Evolutionary conservation across 306 rosid species (phyloP).

Genomic region (Albizia julibrissin): DNA sequence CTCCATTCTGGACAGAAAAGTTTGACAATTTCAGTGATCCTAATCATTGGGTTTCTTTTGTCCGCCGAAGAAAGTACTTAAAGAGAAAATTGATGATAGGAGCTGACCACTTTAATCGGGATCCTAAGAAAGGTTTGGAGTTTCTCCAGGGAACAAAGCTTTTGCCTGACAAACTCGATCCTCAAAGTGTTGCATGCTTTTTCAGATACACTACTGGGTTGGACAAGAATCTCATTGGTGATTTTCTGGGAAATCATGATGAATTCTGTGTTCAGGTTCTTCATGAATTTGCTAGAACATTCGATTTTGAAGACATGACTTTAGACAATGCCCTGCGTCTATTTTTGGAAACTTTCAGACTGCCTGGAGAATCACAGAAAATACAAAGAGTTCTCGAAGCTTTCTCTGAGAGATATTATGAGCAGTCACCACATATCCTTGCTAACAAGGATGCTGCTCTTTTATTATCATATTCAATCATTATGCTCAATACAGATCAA

Average conservation of each 20-base stretch:
- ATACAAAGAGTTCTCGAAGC: slow-evolving; percentile 98
- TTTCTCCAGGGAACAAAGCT: slow-evolving; percentile 96
- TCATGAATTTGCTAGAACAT: slow-evolving; percentile 91
- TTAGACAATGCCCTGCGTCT: slow-evolving; percentile 88
- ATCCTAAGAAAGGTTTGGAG: slow-evolving; percentile 93
- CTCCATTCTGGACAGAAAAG: slow-evolving; percentile 90
- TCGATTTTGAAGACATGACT: slow-evolving; percentile 89
- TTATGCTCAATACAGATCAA: slow-evolving; percentile 92
- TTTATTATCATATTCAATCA: slow-evolving; percentile 80
- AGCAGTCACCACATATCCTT: slow-evolving; percentile 75
- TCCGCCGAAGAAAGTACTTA: slow-evolving; percentile 71
- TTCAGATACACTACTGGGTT: slow-evolving; percentile 84
- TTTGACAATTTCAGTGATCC: slow-evolving; percentile 83
- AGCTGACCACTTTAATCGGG: slow-evolving; percentile 96
- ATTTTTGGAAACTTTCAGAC: slow-evolving; percentile 91
- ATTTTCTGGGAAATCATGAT: slow-evolving; percentile 92
- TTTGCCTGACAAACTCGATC: slow-evolving; percentile 91
- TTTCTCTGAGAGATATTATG: slow-evolving; percentile 97
- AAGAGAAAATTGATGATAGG: slow-evolving; percentile 88
- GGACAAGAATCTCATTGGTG: slow-evolving; percentile 97
- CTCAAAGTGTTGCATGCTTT: slow-evolving; percentile 91
- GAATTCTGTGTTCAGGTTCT: slow-evolving; percentile 94
- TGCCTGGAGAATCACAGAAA: slow-evolving; percentile 99
- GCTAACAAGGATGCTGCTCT: slow-evolving; percentile 96
- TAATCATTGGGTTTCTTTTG: slow-evolving; percentile 86